Percentiles rank a stretch among this genome's conserved stretches.
Conservation (phyloP, 2,329 filamentous ascomycete genomes). For the Penicillium sp. region DNA sequence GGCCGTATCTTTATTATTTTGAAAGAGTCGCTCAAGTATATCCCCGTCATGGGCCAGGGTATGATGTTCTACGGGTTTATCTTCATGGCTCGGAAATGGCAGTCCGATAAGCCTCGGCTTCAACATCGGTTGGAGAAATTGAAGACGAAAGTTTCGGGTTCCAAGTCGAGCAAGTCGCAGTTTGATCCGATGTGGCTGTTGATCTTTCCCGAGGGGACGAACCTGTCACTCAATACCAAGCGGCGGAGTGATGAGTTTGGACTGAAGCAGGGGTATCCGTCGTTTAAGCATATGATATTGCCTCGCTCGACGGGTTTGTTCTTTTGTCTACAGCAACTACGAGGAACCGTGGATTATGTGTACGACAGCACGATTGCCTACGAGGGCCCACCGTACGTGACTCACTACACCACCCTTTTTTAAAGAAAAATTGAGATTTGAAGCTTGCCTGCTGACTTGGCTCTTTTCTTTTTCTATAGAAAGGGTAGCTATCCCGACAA, state of each 20-base stretch:
- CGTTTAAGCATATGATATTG: constrained; percentile 63
- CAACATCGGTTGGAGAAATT: constrained; percentile 60
- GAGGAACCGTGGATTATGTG: constrained; percentile 63
- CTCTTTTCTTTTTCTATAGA: constrained; percentile 45
- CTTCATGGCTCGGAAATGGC: constrained; percentile 66
- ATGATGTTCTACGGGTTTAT: constrained; percentile 70
- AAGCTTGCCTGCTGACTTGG: background rate
- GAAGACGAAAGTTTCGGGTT: constrained; percentile 55
- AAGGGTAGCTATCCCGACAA: constrained; percentile 86
- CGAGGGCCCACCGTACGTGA: constrained; percentile 83
- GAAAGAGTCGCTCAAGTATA: constrained; percentile 66
- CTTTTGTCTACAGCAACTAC: constrained; percentile 64
- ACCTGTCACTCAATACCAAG: constrained; percentile 60
- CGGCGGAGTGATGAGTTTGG: constrained; percentile 61
- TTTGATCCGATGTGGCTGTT: constrained; percentile 68
- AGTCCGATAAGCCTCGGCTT: constrained; percentile 62
- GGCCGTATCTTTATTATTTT: constrained; percentile 69
- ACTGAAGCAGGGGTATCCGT: constrained; percentile 58
- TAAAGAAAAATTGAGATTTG: background rate
- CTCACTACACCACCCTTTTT: background rate
- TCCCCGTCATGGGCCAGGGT: constrained; percentile 65
- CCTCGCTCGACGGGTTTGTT: constrained; percentile 64
- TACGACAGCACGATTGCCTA: constrained; percentile 90
- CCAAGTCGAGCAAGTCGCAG: constrained; percentile 49
- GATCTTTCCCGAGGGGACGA: constrained; percentile 69